These are phyloP conservation scores for Verticillium isaacii DNA, from an alignment of 2,329 filamentous ascomycete species.

Conservation along the genomic window DNA sequence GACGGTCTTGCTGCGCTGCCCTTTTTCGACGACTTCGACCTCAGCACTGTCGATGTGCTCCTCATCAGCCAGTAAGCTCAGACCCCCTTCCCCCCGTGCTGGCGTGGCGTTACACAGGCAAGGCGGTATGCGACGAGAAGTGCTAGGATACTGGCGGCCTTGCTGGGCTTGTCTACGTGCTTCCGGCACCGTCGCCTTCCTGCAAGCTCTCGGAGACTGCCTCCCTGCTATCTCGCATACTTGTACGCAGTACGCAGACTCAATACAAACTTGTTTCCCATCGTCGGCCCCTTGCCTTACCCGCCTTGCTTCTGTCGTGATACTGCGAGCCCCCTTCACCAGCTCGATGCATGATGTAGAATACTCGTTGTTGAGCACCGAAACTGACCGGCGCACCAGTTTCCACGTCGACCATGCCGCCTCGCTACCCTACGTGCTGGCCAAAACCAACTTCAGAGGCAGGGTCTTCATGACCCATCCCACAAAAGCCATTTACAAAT, in stretches of 20 bases:
- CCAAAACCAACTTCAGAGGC: conserved; percentile 96
- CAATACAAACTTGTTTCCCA: conserved; percentile 14
- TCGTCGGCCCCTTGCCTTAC: conserved; percentile 12
- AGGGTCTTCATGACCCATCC: conserved; percentile 99
- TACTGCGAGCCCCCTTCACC: neutral
- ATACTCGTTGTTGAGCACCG: neutral
- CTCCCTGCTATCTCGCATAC: conserved; percentile 1
- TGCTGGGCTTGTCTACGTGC: neutral
- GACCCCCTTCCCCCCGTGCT: neutral
- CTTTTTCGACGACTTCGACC: conserved; percentile 97
- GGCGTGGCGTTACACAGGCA: conserved; percentile 11
- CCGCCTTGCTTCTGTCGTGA: conserved; percentile 9
- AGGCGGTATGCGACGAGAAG: conserved; percentile 14
- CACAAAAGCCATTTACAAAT: conserved; percentile 99
- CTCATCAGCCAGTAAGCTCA: conserved; percentile 96
- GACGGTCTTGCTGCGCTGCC: conserved; percentile 90
- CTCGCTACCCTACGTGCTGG: conserved; percentile 93
- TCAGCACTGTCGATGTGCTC: conserved; percentile 94
- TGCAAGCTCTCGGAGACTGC: too few species aligned
- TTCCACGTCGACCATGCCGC: conserved; percentile 99
- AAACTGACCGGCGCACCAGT: conserved; percentile 42
- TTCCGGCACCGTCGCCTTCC: neutral
- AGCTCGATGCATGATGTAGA: conserved; percentile 1
- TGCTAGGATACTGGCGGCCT: neutral
- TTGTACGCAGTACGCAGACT: conserved; percentile 12